These are phyloP conservation scores for Artemisia annua DNA, from an alignment of 129 eudicot species.

Conservation along the genomic window DNA sequence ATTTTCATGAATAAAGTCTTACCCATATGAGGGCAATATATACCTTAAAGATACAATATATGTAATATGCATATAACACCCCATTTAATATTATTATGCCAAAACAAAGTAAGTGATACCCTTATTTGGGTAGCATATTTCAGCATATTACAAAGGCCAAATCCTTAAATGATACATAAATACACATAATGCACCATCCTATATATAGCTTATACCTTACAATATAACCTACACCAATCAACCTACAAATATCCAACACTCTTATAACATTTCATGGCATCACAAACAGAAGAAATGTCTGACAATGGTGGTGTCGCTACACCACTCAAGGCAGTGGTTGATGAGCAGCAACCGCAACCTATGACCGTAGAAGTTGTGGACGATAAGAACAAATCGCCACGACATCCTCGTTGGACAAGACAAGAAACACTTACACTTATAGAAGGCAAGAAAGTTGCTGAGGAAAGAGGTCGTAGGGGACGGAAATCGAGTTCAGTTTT, in stretches of 20 bases:
- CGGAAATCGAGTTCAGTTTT: constrained; percentile 50
- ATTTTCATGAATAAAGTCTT: constrained; percentile 23
- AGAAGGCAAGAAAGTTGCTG: constrained; percentile 70
- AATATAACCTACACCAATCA: constrained; percentile 20
- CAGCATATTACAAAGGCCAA: constrained; percentile 13
- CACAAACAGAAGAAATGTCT: constrained; percentile 29
- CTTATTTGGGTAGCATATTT: constrained; percentile 37
- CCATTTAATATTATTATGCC: constrained; percentile 32
- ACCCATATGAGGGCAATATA: constrained; percentile 20
- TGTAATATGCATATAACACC: constrained; percentile 20
- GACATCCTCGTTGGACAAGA: constrained; percentile 83
- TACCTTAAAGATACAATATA: constrained; percentile 34
- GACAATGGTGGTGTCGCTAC: constrained; percentile 32
- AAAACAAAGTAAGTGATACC: constrained; percentile 33
- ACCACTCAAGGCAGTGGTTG: constrained; percentile 29
- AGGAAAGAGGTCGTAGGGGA: constrained; percentile 63
- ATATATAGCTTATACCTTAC: not conserved
- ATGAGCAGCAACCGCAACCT: constrained; percentile 33
- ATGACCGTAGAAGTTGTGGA: constrained; percentile 29
- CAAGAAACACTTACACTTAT: constrained; percentile 71
- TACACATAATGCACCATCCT: not conserved
- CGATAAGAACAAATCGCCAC: constrained; percentile 47
- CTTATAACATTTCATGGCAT: constrained; percentile 36
- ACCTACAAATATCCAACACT: constrained; percentile 11
- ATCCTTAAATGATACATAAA: constrained; percentile 30